These are phyloP conservation scores for Dillenia suffruticosa DNA, from an alignment of 164 flowering plant species.

Conservation along the genomic window DNA sequence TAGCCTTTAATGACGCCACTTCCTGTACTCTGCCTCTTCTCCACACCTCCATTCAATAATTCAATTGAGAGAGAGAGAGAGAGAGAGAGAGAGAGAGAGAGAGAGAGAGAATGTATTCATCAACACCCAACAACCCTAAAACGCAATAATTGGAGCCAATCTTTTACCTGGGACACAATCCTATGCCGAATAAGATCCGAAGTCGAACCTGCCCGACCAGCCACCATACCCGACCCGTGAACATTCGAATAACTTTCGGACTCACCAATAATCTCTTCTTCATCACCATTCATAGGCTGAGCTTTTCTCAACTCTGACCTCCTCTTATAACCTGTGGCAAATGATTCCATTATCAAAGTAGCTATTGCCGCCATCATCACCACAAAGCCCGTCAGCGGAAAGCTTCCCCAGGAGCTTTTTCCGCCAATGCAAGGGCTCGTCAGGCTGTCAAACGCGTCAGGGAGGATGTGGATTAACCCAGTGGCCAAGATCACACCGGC, in stretches of 20 bases:
- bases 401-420: slow-evolving; percentile 19
- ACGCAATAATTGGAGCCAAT: too few species aligned
- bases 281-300: neutral
- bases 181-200: slow-evolving; percentile 16
- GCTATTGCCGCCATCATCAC: slow-evolving; percentile 11
- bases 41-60: neutral
- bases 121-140: too few species aligned
- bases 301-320: slow-evolving; percentile 2
- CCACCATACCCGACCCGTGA: slow-evolving; percentile 12
- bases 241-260: slow-evolving; percentile 17
- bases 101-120: too few species aligned
- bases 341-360: slow-evolving; percentile 14
- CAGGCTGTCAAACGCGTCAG: slow-evolving; percentile 38
- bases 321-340: slow-evolving; percentile 10
- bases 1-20: too few species aligned
- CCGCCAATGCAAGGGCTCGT: slow-evolving; percentile 23
- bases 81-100: neutral
- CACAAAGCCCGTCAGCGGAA: slow-evolving; percentile 11
- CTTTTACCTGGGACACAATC: slow-evolving; percentile 18
- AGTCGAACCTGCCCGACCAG: neutral
- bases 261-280: slow-evolving; percentile 2
- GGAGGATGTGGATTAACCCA: slow-evolving; percentile 35
- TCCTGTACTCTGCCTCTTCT: too few species aligned
- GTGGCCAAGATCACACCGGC: slow-evolving; percentile 46
- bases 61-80: neutral